Conservation (phyloP, 2,329 filamentous ascomycete genomes). For the Aspergillus sp. region DNA sequence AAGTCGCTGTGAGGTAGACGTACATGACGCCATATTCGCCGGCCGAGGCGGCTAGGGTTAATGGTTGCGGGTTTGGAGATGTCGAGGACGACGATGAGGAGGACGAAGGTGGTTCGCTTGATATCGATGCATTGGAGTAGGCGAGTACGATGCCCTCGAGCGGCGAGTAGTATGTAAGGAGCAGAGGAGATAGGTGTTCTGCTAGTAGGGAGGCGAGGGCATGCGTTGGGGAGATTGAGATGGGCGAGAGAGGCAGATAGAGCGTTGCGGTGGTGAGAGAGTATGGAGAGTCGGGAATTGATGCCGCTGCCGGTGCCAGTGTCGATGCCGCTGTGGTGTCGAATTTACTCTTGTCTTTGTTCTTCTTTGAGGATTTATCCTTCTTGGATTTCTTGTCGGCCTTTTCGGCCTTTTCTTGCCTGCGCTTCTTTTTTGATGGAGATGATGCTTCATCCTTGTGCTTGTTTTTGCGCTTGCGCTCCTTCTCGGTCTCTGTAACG, state of each 20-base stretch:
- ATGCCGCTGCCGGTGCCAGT: conserved; percentile 30
- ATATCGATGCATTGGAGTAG: conserved; percentile 49
- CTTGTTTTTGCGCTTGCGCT: conserved; percentile 47
- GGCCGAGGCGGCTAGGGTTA: conserved; percentile 48
- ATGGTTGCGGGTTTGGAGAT: conserved; percentile 34
- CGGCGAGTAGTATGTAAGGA: conserved; percentile 63
- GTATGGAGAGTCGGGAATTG: conserved; percentile 63
- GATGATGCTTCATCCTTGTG: conserved; percentile 43
- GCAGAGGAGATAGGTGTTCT: conserved; percentile 61
- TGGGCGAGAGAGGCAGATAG: conserved; percentile 61
- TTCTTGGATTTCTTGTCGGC: conserved; percentile 22
- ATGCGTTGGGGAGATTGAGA: conserved; percentile 52
- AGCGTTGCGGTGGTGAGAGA: conserved; percentile 77
- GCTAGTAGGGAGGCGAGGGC: conserved; percentile 59
- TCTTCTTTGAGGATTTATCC: conserved; percentile 10
- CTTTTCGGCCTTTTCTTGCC: conserved; percentile 31
- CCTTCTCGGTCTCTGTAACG: conserved; percentile 28
- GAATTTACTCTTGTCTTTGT: conserved; percentile 28
- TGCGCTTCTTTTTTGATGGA: conserved; percentile 42
- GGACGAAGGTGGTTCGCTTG: conserved; percentile 36
- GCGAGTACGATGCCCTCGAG: conserved; percentile 58
- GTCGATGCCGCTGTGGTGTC: conserved; percentile 19
- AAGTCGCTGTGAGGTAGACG: conserved; percentile 84
- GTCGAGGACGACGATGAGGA: conserved; percentile 30
- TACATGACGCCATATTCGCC: conserved; percentile 86